Percentiles rank a stretch among this genome's conserved stretches.
Conservation (phyloP, 192 early-diverging fungal genomes). For the Funneliformis geosporum region DNA sequence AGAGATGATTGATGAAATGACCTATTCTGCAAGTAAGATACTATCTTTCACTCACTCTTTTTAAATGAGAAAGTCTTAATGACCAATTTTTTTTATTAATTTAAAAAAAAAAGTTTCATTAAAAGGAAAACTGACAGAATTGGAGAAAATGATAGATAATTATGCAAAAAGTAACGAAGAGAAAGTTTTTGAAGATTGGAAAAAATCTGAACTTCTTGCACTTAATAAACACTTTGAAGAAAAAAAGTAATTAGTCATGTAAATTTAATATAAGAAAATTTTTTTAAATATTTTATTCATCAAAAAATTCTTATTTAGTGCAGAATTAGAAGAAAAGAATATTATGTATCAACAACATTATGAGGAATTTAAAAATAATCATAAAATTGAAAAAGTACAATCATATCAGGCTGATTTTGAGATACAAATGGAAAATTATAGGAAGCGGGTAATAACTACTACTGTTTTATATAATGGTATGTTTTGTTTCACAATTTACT, state of each 20-base stretch:
- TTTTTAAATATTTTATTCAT: background rate
- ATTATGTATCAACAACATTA: slow-evolving; percentile 12
- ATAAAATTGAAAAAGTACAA: slow-evolving; percentile 4
- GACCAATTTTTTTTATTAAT: background rate
- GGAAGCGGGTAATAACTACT: background rate
- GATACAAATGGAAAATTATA: slow-evolving; percentile 30
- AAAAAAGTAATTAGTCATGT: slow-evolving; percentile 11
- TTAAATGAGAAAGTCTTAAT: background rate
- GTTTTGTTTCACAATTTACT: background rate
- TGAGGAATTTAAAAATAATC: slow-evolving; percentile 9
- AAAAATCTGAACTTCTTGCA: background rate
- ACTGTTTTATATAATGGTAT: background rate
- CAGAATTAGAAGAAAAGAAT: slow-evolving; percentile 5
- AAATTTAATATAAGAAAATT: background rate
- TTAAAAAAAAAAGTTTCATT: slow-evolving; percentile 22
- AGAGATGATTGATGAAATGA: slow-evolving; percentile 18
- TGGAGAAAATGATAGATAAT: slow-evolving; percentile 27
- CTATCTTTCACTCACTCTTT: background rate
- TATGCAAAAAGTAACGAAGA: slow-evolving; percentile 15
- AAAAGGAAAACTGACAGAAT: slow-evolving; percentile 22
- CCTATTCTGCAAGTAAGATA: slow-evolving; percentile 15
- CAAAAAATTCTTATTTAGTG: background rate
- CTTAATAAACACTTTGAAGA: slow-evolving; percentile 3
- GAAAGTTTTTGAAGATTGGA: slow-evolving; percentile 24
- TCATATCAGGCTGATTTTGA: slow-evolving; percentile 29